Evolutionary conservation across 345 rosid genomes (phyloP).

Genomic region (Theobroma cacao): DNA sequence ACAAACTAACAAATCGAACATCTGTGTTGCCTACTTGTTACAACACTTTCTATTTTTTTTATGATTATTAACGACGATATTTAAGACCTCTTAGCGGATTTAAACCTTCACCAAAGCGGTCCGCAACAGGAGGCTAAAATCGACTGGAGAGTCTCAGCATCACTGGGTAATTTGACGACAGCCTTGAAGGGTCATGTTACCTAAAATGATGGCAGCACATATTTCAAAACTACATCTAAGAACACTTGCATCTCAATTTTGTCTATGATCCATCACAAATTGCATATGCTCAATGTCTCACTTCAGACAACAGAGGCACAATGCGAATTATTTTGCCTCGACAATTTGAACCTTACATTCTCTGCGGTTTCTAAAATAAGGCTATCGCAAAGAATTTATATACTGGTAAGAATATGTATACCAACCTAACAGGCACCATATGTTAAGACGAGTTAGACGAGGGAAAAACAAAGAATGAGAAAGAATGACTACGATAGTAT

Average conservation of each 20-base stretch:
- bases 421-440: background rate
- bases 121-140: too few relatives aligned
- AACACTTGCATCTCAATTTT: background rate
- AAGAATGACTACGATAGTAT: conserved; percentile 7
- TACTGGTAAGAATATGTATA: conserved; percentile 14
- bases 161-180: too few relatives aligned
- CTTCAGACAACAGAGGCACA: background rate
- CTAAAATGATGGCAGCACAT: too few relatives aligned
- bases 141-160: too few relatives aligned
- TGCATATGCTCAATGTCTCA: background rate
- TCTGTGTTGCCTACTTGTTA: too few relatives aligned
- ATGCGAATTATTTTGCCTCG: background rate
- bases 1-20: too few relatives aligned
- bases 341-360: conserved; percentile 21
- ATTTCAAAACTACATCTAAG: too few relatives aligned
- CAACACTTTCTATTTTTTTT: too few relatives aligned
- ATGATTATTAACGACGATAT: too few relatives aligned
- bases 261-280: background rate
- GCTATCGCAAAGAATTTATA: conserved; percentile 30
- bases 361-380: conserved; percentile 43
- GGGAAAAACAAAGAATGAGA: background rate
- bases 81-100: too few relatives aligned
- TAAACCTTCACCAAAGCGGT: too few relatives aligned
- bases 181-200: too few relatives aligned
- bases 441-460: background rate